phyloP scores from a whole-genome alignment of 177 flowering plant genomes.

The Vitis hybrid region DNA sequence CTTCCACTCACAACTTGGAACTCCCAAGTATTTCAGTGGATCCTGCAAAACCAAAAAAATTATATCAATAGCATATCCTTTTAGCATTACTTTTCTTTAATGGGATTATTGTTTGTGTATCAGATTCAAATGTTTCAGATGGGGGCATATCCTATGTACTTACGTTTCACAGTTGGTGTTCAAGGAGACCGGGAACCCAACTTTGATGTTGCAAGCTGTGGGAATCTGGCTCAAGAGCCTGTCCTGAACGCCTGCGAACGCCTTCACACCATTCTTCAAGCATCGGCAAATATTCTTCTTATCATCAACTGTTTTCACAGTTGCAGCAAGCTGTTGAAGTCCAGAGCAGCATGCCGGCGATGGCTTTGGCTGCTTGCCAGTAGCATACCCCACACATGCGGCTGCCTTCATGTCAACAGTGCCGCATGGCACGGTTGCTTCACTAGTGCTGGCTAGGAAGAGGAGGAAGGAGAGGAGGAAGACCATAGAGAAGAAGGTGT shows the following conservation, averaged over 20 bases:
- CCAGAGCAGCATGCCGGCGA: slow-evolving; percentile 34
- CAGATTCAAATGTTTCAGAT: too few species aligned
- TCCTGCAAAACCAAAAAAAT: slow-evolving; percentile 16
- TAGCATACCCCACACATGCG: slow-evolving; percentile 31
- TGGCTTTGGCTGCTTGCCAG: slow-evolving; percentile 31
- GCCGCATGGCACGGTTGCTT: slow-evolving; percentile 29
- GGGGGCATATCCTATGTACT: slow-evolving; percentile 6
- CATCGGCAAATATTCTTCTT: slow-evolving; percentile 42
- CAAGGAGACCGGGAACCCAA: slow-evolving; percentile 44
- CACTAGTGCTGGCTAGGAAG: slow-evolving; percentile 21
- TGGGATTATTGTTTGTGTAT: neutral
- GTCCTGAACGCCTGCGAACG: slow-evolving; percentile 32
- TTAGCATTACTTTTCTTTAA: neutral
- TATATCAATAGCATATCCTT: neutral
- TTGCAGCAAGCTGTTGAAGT: slow-evolving; percentile 31
- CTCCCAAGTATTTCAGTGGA: slow-evolving; percentile 7
- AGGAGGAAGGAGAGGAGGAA: slow-evolving; percentile 27
- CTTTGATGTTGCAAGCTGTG: slow-evolving; percentile 37
- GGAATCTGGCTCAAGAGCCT: slow-evolving; percentile 41
- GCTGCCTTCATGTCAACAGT: slow-evolving; percentile 32
- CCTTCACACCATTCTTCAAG: slow-evolving; percentile 34
- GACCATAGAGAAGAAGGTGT: slow-evolving; percentile 18
- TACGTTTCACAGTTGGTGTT: slow-evolving; percentile 39
- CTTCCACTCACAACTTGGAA: neutral
- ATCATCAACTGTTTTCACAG: slow-evolving; percentile 29